These are phyloP conservation scores for Phlebopus sp. DNA, from an alignment of 1,284 basidiomycete species.

Conservation along the genomic window DNA sequence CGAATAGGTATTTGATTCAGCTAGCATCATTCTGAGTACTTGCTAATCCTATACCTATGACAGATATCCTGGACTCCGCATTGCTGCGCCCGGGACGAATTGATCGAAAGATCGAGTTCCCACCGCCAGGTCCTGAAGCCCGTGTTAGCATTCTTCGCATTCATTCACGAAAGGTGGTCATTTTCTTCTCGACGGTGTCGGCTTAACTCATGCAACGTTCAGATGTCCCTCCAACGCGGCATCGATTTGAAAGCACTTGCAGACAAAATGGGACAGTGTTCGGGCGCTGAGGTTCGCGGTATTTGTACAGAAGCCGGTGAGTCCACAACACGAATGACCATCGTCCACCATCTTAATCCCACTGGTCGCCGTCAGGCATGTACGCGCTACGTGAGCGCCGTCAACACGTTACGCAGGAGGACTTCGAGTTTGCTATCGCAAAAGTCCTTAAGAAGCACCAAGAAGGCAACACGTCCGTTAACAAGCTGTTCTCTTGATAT, in stretches of 20 bases:
- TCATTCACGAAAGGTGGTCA: conserved; percentile 86
- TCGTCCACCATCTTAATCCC: background rate
- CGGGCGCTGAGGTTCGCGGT: conserved; percentile 95
- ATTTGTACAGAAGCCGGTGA: conserved; percentile 97
- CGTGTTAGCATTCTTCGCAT: conserved; percentile 96
- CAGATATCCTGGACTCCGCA: conserved; percentile 94
- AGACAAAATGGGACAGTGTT: conserved; percentile 99
- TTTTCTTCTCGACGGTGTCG: background rate
- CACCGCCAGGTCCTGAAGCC: conserved; percentile 96
- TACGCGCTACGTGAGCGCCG: conserved; percentile 93
- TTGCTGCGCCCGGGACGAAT: conserved; percentile 95
- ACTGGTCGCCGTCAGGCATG: conserved; percentile 64
- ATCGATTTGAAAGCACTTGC: conserved; percentile 94
- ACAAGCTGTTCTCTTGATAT: conserved; percentile 78
- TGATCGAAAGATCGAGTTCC: conserved; percentile 99
- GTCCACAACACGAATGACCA: conserved; percentile 19
- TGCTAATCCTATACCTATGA: background rate
- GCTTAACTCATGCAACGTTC: conserved; percentile 1
- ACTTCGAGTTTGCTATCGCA: conserved; percentile 97
- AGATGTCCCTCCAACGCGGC: conserved; percentile 98
- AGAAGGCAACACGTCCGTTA: conserved; percentile 86
- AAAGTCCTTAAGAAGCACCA: conserved; percentile 94
- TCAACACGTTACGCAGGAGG: conserved; percentile 97
- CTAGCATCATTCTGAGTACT: background rate
- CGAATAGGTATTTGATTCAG: conserved; percentile 69